Evolutionary conservation across 139 green algal genomes (phyloP).

Genomic region (Trebouxia sp.): DNA sequence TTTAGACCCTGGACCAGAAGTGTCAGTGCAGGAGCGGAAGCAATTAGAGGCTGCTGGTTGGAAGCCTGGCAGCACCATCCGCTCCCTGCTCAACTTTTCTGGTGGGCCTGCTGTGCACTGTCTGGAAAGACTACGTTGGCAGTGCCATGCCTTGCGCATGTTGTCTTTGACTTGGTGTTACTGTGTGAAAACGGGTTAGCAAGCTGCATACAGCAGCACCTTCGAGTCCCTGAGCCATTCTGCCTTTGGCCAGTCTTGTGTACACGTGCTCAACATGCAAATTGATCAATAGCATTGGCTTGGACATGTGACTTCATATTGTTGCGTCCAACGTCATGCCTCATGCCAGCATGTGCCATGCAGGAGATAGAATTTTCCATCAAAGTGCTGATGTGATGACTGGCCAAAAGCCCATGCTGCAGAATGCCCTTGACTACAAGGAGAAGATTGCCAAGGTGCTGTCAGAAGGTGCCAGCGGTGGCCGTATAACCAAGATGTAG

Average conservation of each 20-base stretch:
- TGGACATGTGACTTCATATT: no score
- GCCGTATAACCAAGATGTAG: neutral
- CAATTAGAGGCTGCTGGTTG: conserved; percentile 31
- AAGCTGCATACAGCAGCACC: neutral
- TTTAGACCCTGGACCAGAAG: conserved; percentile 1
- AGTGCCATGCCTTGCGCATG: no score
- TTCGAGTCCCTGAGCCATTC: no score
- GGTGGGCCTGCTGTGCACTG: no score
- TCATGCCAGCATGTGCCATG: no score
- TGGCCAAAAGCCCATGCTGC: neutral
- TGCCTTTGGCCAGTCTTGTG: no score
- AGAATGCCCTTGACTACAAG: neutral
- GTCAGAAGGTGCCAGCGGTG: conserved; percentile 5
- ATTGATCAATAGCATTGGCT: no score
- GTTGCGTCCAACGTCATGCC: no score
- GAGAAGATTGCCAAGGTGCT: conserved; percentile 16
- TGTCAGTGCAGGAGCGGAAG: neutral
- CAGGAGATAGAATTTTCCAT: conserved; percentile 8
- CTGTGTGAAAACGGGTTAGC: no score
- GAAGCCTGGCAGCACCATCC: conserved; percentile 15
- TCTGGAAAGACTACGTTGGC: no score
- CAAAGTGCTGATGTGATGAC: conserved; percentile 4
- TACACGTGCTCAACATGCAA: no score
- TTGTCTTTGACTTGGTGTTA: no score
- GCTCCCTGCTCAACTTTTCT: conserved; percentile 39